phyloP scores from a whole-genome alignment of 805 yeast species.

The Saccharomycopsis fodiens region DNA sequence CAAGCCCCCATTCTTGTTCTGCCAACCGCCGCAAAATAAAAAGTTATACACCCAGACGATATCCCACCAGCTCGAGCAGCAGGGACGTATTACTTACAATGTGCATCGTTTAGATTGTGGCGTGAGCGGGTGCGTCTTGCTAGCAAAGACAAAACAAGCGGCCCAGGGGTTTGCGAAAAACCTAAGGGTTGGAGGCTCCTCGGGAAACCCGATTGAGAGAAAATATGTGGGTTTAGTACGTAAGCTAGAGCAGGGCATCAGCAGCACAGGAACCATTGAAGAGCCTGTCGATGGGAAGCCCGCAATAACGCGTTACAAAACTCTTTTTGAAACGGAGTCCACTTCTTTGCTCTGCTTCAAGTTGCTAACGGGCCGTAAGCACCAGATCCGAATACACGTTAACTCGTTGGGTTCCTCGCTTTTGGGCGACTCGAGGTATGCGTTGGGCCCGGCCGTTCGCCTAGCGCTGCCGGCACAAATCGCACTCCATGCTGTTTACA shows the following conservation, averaged over 20 bases:
- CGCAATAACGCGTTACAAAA: constrained; percentile 19
- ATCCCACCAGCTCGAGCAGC: constrained; percentile 3
- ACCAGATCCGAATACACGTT: constrained; percentile 33
- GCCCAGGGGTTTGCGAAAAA: constrained; percentile 30
- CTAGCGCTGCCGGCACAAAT: constrained; percentile 23
- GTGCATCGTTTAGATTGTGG: constrained; percentile 34
- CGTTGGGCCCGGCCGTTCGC: too few species aligned
- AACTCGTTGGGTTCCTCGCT: constrained; percentile 27
- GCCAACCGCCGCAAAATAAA: constrained; percentile 27
- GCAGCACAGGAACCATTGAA: constrained; percentile 4
- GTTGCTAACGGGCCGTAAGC: constrained; percentile 33
- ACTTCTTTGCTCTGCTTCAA: constrained; percentile 26
- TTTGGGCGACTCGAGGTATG: constrained; percentile 21
- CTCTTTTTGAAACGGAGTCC: constrained; percentile 18
- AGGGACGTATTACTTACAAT: constrained; percentile 18
- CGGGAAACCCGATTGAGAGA: constrained; percentile 30
- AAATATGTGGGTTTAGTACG: constrained; percentile 29
- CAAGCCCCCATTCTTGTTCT: constrained; percentile 30
- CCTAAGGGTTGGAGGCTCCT: constrained; percentile 29
- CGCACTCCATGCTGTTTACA: constrained; percentile 32
- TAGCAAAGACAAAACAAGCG: constrained; percentile 29
- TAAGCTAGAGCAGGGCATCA: background rate
- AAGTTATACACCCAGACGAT: constrained; percentile 13
- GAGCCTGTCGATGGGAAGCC: constrained; percentile 14
- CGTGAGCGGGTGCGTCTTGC: constrained; percentile 35